These are phyloP conservation scores for Vaccinium corymbosum DNA, from an alignment of 148 eudicot genomes.

Conservation along the genomic window DNA sequence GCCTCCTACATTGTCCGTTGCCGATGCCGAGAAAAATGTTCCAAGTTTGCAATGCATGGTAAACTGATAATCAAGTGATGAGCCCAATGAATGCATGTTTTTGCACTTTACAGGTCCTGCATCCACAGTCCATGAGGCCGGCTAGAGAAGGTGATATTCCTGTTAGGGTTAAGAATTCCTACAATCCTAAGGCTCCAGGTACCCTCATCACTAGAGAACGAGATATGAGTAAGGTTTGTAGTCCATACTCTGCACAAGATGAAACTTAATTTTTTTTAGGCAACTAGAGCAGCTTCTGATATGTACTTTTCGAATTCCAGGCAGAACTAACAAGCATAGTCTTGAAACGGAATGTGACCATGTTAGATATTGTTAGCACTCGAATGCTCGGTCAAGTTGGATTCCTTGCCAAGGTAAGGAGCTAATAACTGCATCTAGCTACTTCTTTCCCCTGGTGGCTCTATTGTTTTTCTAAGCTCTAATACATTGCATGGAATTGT, in stretches of 20 bases:
- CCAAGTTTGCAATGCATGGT: background rate
- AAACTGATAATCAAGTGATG: background rate
- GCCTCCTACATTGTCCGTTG: background rate
- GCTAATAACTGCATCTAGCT: conserved; percentile 3
- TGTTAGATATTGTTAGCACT: conserved; percentile 97
- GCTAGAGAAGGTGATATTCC: conserved; percentile 93
- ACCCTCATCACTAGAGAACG: conserved; percentile 70
- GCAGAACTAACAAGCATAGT: conserved; percentile 95
- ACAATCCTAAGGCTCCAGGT: conserved; percentile 95
- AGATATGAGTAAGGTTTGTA: conserved; percentile 83
- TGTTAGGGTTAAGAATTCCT: conserved; percentile 95
- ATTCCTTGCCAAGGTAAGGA: conserved; percentile 65
- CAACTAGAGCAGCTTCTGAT: background rate
- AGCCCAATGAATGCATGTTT: background rate
- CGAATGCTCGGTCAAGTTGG: conserved; percentile 98
- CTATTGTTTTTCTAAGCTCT: conserved; percentile 3
- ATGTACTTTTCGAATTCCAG: conserved; percentile 34
- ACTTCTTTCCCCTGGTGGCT: background rate
- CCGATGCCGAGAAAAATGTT: background rate
- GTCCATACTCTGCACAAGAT: conserved; percentile 9
- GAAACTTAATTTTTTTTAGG: background rate
- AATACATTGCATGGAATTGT: conserved; percentile 3
- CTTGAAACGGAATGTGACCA: conserved; percentile 89
- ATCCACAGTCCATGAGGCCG: conserved; percentile 98
- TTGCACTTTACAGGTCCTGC: conserved; percentile 65